phyloP scores from a whole-genome alignment of 768 basidiomycete genomes.

The Trametopsis cervina region DNA sequence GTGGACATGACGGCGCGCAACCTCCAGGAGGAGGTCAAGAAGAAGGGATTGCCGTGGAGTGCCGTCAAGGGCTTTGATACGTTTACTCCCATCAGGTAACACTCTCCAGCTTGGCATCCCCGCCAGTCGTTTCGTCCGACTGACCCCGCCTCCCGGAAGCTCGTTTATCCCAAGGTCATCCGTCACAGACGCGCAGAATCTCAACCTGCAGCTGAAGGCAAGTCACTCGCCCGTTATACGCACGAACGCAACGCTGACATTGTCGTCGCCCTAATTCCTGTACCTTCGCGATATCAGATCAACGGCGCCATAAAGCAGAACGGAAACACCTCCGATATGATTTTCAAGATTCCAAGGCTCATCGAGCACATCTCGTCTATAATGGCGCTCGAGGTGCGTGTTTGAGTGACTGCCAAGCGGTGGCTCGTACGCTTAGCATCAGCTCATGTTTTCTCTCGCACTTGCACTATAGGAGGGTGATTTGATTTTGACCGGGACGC shows the following conservation, averaged over 20 bases:
- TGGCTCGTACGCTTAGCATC: background rate
- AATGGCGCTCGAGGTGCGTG: constrained; percentile 85
- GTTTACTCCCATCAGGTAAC: constrained; percentile 85
- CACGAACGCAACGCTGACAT: background rate
- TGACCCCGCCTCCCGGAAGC: constrained; percentile 28
- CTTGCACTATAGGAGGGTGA: constrained; percentile 69
- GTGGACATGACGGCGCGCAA: constrained; percentile 97
- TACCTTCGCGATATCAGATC: constrained; percentile 40
- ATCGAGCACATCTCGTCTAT: constrained; percentile 91
- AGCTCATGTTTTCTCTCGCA: background rate
- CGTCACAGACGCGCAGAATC: constrained; percentile 66
- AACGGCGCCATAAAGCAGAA: constrained; percentile 81
- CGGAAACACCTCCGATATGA: constrained; percentile 84
- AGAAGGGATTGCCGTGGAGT: constrained; percentile 95
- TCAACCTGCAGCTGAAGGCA: constrained; percentile 74
- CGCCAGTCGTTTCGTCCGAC: background rate
- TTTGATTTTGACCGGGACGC: constrained; percentile 87
- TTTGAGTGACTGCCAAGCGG: background rate
- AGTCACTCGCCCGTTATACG: constrained; percentile 1
- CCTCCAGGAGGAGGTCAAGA: constrained; percentile 89
- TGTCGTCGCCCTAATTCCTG: background rate
- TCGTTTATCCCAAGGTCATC: constrained; percentile 73
- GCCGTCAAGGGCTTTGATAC: constrained; percentile 96
- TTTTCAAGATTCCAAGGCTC: constrained; percentile 82
- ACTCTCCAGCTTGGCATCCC: constrained; percentile 5